phyloP scores from a whole-genome alignment of 2,329 filamentous ascomycete species.

The Alternaria brassicicola region DNA sequence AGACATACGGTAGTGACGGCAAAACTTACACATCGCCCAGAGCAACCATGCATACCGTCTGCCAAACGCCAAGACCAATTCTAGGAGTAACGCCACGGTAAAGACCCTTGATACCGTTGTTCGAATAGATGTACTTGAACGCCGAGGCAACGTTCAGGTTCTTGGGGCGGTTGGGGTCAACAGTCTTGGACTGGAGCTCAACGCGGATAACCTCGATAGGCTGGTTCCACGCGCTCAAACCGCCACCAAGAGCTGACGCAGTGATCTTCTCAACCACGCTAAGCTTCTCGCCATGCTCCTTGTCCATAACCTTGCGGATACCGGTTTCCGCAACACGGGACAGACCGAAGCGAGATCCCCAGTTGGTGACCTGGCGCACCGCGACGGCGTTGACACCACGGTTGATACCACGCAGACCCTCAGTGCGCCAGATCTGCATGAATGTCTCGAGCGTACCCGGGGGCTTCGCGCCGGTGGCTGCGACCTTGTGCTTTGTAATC shows the following conservation, averaged over 20 bases:
- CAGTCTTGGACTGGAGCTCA: constrained; percentile 99
- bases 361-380: constrained; percentile 99
- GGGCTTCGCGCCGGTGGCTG: constrained; percentile 79
- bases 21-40: constrained; percentile 89
- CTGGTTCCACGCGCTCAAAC: constrained; percentile 97
- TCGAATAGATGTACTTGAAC: constrained; percentile 82
- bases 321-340: constrained; percentile 88
- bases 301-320: constrained; percentile 79
- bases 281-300: constrained; percentile 81
- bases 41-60: constrained; percentile 99
- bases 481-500: constrained; percentile 98
- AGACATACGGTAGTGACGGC: background rate
- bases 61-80: constrained; percentile 96
- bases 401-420: constrained; percentile 96
- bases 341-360: constrained; percentile 94
- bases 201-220: constrained; percentile 99
- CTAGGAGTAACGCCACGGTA: constrained; percentile 95
- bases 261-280: constrained; percentile 83
- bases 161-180: constrained; percentile 96
- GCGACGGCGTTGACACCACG: constrained; percentile 98
- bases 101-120: constrained; percentile 87
- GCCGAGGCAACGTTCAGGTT: constrained; percentile 95
- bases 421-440: constrained; percentile 93
- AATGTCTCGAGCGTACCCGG: constrained; percentile 94
- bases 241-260: constrained; percentile 86